These are phyloP conservation scores for Polyplosphaeria fusca DNA, from an alignment of 495 filamentous ascomycete genomes.

Conservation along the genomic window DNA sequence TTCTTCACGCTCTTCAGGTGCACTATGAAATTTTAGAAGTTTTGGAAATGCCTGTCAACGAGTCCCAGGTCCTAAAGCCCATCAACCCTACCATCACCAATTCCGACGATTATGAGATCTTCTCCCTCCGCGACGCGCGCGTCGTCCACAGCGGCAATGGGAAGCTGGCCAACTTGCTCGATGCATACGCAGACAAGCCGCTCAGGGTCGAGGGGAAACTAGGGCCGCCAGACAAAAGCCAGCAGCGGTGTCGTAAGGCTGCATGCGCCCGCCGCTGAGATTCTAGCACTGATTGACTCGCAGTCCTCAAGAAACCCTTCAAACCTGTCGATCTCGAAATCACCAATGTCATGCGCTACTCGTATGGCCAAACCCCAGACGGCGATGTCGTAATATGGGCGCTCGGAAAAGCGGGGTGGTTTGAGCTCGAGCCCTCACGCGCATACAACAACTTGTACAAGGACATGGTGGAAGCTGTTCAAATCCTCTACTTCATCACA, in stretches of 20 bases:
- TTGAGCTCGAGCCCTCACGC: conserved; percentile 61
- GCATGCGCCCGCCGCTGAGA: neutral
- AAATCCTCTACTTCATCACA: conserved; percentile 65
- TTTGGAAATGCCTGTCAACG: conserved; percentile 42
- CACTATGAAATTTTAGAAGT: no score
- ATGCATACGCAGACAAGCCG: conserved; percentile 51
- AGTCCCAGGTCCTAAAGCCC: conserved; percentile 55
- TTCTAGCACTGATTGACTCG: neutral
- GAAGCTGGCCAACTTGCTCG: conserved; percentile 52
- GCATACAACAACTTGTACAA: conserved; percentile 60
- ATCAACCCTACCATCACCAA: conserved; percentile 49
- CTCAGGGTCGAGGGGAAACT: conserved; percentile 53
- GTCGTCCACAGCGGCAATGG: conserved; percentile 37
- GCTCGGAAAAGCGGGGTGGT: conserved; percentile 75
- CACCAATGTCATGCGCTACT: conserved; percentile 59
- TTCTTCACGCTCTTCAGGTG: no score
- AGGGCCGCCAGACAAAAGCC: conserved; percentile 48
- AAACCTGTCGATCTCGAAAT: conserved; percentile 56
- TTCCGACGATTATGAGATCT: conserved; percentile 57
- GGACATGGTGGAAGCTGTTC: conserved; percentile 65
- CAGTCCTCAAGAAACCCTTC: conserved; percentile 23
- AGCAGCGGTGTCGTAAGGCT: conserved; percentile 31
- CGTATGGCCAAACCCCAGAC: conserved; percentile 64
- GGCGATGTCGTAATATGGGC: conserved; percentile 68
- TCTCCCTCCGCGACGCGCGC: conserved; percentile 53